A percentile compares a stretch with the other conserved stretches of the same genome.
phyloP scores from a whole-genome alignment of 768 basidiomycete genomes.

The Leccinum boreale region DNA sequence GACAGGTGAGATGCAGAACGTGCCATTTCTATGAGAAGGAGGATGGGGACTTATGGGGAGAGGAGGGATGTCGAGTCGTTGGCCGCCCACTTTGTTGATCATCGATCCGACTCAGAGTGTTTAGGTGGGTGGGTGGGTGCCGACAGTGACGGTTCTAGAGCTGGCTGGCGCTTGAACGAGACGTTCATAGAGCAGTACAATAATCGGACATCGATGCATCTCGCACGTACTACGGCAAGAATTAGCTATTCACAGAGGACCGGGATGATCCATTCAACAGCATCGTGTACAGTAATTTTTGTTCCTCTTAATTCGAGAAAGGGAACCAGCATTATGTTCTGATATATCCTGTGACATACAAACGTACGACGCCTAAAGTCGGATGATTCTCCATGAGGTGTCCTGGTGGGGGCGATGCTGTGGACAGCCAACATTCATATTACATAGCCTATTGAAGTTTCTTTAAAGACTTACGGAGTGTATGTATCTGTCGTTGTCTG shows the following conservation, averaged over 20 bases:
- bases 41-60: background rate
- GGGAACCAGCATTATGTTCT: background rate
- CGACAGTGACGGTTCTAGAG: background rate
- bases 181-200: background rate
- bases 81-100: background rate
- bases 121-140: background rate
- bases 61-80: background rate
- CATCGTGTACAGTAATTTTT: background rate
- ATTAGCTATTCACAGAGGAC: background rate
- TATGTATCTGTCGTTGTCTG: too few relatives aligned
- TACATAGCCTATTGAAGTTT: background rate
- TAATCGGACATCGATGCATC: background rate
- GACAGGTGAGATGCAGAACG: conserved; percentile 80
- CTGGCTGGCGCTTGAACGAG: background rate
- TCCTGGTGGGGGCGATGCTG: too few relatives aligned
- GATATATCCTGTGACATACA: background rate
- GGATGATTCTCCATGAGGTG: background rate
- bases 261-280: background rate
- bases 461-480: too few relatives aligned
- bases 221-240: background rate
- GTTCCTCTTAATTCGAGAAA: background rate
- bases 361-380: background rate
- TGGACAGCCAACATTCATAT: too few relatives aligned
- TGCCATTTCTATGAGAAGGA: conserved; percentile 52
- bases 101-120: background rate